These are phyloP conservation scores for Trichophyton benhamiae DNA, from an alignment of 2,329 filamentous ascomycete genomes.

Conservation along the genomic window DNA sequence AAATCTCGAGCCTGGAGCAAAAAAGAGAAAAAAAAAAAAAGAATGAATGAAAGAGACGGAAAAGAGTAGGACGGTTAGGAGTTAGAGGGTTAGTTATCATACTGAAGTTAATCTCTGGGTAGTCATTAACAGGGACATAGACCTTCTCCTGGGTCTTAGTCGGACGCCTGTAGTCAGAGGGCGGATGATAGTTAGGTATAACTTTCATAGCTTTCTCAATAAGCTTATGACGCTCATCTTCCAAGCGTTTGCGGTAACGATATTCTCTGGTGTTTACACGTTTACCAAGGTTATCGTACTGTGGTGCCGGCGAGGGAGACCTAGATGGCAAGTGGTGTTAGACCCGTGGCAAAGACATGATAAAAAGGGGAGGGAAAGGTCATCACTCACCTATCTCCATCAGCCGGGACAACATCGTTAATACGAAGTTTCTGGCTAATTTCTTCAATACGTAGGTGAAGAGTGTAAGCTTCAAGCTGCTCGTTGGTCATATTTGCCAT, in stretches of 20 bases:
- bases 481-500: slow-evolving; percentile 96
- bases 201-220: slow-evolving; percentile 99
- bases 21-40: slow-evolving; percentile 15
- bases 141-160: slow-evolving; percentile 99
- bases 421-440: slow-evolving; percentile 99
- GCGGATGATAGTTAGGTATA: slow-evolving; percentile 98
- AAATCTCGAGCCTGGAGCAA: slow-evolving; percentile 27
- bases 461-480: slow-evolving; percentile 91
- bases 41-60: too few species aligned
- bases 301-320: slow-evolving; percentile 86
- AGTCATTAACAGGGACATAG: slow-evolving; percentile 99
- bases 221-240: slow-evolving; percentile 97
- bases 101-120: slow-evolving; percentile 99
- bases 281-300: slow-evolving; percentile 98
- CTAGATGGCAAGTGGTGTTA: slow-evolving; percentile 35
- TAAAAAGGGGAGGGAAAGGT: background rate
- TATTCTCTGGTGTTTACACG: slow-evolving; percentile 99
- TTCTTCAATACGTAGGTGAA: slow-evolving; percentile 95
- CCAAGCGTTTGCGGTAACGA: slow-evolving; percentile 92
- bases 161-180: slow-evolving; percentile 93
- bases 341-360: slow-evolving; percentile 4
- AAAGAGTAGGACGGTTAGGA: slow-evolving; percentile 47
- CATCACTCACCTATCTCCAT: slow-evolving; percentile 72
- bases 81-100: slow-evolving; percentile 99
- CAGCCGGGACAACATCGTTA: slow-evolving; percentile 94